phyloP scores from a whole-genome alignment of 805 yeast species.

The Saccharomyces mikatae region DNA sequence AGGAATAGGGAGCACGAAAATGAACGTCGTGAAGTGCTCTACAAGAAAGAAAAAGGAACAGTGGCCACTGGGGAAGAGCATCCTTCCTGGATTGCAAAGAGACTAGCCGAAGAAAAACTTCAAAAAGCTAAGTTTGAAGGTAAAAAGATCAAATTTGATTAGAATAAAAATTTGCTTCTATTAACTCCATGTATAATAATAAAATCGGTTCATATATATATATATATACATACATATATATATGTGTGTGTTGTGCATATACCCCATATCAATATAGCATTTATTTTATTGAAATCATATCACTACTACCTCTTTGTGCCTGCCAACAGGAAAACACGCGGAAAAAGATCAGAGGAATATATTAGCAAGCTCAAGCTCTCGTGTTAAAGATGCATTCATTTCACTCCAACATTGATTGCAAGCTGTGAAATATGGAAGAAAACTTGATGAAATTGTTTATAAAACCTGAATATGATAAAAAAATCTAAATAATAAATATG shows the following conservation, averaged over 20 bases:
- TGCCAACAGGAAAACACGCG: not conserved
- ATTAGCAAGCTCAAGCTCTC: not conserved
- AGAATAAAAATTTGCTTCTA: not conserved
- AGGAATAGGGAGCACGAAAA: conserved; percentile 1
- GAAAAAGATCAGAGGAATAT: not conserved
- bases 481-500: not conserved
- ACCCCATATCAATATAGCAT: not conserved
- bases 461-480: not conserved
- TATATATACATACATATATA: not conserved
- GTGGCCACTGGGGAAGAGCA: conserved; percentile 36
- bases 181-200: not conserved
- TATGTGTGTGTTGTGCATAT: not conserved
- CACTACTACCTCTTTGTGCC: no score
- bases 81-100: conserved; percentile 98
- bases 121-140: conserved; percentile 69
- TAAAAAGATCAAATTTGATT: conserved; percentile 74
- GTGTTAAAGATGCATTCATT: no score
- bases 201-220: conserved; percentile 1
- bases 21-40: not conserved
- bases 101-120: conserved; percentile 56
- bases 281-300: not conserved
- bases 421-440: not conserved
- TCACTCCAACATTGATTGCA: not conserved
- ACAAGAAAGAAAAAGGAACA: conserved; percentile 2
- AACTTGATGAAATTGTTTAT: not conserved